These are phyloP conservation scores for Diaporthe sp. DNA, from an alignment of 2,329 filamentous ascomycete genomes.

Conservation along the genomic window DNA sequence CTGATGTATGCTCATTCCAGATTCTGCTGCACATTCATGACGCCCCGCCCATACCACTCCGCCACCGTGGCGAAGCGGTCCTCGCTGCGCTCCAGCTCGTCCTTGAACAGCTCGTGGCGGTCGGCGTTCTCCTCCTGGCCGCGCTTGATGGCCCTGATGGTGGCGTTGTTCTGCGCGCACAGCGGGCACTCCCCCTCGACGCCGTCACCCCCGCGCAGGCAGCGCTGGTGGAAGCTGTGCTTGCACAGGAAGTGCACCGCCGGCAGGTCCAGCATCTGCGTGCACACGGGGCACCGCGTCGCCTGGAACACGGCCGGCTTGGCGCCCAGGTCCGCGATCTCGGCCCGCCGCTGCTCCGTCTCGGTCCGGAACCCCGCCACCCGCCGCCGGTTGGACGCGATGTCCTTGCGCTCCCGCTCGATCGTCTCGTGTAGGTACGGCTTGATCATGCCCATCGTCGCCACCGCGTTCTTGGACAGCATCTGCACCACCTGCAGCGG, in stretches of 20 bases:
- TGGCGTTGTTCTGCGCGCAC: constrained; percentile 87
- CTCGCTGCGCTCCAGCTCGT: constrained; percentile 81
- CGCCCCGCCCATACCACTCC: constrained; percentile 94
- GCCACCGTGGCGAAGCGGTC: constrained; percentile 93
- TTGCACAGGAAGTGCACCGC: constrained; percentile 97
- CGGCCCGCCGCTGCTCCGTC: constrained; percentile 82
- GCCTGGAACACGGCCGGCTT: constrained; percentile 93
- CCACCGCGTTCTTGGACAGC: constrained; percentile 76
- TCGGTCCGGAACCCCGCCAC: constrained; percentile 88
- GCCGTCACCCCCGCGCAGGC: constrained; percentile 68
- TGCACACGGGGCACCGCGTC: constrained; percentile 88
- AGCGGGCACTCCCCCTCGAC: constrained; percentile 79
- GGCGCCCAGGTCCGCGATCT: constrained; percentile 81
- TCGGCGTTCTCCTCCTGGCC: constrained; percentile 89
- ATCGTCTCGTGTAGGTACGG: constrained; percentile 92
- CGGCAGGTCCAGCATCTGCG: constrained; percentile 83
- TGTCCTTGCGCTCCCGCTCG: constrained; percentile 88
- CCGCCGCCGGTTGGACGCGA: constrained; percentile 82
- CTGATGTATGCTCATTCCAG: constrained; percentile 47
- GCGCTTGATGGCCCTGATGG: constrained; percentile 87
- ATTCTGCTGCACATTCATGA: constrained; percentile 74
- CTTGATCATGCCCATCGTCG: constrained; percentile 98
- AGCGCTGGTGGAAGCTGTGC: constrained; percentile 95
- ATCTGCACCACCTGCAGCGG: constrained; percentile 97
- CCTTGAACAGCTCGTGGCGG: constrained; percentile 89